Percentiles rank a stretch among this genome's conserved stretches.
These are phyloP conservation scores for Toxoplasma gondii DNA, from an alignment of 169 alveolate species.

Conservation along the genomic window DNA sequence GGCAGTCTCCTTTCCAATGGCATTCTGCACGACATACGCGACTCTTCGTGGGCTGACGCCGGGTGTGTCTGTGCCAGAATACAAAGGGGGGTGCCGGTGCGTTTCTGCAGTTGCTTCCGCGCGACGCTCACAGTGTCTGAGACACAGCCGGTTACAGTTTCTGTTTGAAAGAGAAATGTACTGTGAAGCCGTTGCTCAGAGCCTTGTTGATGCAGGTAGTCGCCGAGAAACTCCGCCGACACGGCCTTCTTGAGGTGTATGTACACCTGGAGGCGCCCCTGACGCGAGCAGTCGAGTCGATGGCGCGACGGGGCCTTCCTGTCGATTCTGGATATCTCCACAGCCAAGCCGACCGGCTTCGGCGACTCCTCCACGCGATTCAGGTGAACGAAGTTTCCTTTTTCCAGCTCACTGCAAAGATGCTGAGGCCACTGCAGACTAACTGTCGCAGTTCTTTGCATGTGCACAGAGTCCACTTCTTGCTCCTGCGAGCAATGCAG, in stretches of 20 bases:
- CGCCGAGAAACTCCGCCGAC: not conserved
- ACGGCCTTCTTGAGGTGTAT: constrained; percentile 29
- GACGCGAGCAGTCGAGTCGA: not conserved
- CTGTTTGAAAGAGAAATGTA: no score
- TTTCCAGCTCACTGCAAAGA: not conserved
- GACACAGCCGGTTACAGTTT: no score
- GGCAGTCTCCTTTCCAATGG: no score
- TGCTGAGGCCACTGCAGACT: not conserved
- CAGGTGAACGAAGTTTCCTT: not conserved
- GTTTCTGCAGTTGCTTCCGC: no score
- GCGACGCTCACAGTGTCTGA: no score
- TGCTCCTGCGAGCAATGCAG: not conserved
- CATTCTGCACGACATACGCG: no score
- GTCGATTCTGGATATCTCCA: not conserved
- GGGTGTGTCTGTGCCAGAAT: no score
- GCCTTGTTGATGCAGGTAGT: not conserved
- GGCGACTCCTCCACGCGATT: not conserved
- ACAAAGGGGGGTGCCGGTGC: no score
- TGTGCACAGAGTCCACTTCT: not conserved
- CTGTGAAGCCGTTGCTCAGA: no score
- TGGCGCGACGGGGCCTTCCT: not conserved
- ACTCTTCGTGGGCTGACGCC: no score
- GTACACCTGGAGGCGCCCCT: constrained; percentile 23
- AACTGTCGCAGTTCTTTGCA: not conserved
- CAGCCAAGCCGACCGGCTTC: not conserved